Evolutionary conservation across 176 grass and related monocot species (phyloP).

Genomic region (Cocos nucifera): DNA sequence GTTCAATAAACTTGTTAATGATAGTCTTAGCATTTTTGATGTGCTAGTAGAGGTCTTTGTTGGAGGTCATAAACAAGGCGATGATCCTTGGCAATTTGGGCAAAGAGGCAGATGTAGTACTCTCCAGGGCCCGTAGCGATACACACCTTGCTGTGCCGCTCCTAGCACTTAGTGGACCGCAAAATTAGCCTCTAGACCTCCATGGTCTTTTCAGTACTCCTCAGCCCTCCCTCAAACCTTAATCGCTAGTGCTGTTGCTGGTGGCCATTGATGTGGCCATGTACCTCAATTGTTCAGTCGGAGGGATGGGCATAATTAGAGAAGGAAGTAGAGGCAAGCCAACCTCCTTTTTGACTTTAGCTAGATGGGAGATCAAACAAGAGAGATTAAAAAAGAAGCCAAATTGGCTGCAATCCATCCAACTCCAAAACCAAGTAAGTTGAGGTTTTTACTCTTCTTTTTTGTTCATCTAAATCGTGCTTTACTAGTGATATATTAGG

Average conservation of each 20-base stretch:
- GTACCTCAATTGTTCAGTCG: not conserved
- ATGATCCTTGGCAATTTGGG: constrained; percentile 16
- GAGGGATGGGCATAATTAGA: constrained; percentile 5
- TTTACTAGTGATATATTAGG: too few relatives aligned
- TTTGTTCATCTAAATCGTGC: too few relatives aligned
- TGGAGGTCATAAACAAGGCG: constrained; percentile 16
- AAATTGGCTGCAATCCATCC: too few relatives aligned
- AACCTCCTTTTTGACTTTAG: too few relatives aligned
- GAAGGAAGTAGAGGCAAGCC: not conserved
- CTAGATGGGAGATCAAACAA: too few relatives aligned
- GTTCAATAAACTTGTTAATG: constrained; percentile 7
- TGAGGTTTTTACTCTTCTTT: too few relatives aligned
- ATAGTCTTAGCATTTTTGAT: constrained; percentile 17
- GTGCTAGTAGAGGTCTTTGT: constrained; percentile 15
- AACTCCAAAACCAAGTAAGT: too few relatives aligned
- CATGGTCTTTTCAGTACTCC: not conserved
- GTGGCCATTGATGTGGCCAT: not conserved
- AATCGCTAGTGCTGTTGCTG: not conserved
- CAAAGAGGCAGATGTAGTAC: constrained; percentile 1
- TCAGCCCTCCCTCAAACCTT: not conserved
- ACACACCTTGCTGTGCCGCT: constrained; percentile 21
- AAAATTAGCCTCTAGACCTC: constrained; percentile 14
- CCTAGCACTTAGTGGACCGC: not conserved
- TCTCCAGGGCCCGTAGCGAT: constrained; percentile 10
- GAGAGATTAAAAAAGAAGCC: too few relatives aligned